These are phyloP conservation scores for Phytophthora uliginosa DNA, from an alignment of 352 stramenopile genomes.

Conservation along the genomic window DNA sequence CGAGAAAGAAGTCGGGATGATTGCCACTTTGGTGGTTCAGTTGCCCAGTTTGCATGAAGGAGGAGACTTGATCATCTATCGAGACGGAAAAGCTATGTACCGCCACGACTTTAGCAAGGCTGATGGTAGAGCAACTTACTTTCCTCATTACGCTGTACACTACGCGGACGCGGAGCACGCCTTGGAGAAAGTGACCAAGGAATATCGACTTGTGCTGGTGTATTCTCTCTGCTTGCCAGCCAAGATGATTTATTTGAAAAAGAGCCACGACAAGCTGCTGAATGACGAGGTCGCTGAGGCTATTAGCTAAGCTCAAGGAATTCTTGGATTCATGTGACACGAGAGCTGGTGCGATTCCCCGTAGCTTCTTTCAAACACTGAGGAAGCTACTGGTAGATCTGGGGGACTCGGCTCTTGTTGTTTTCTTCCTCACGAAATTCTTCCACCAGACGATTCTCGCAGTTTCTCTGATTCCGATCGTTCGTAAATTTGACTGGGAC, in stretches of 20 bases:
- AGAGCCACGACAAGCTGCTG: not conserved
- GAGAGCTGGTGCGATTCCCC: not conserved
- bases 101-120: slow-evolving; percentile 22
- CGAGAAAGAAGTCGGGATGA: slow-evolving; percentile 60
- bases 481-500: not conserved
- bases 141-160: slow-evolving; percentile 34
- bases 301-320: not conserved
- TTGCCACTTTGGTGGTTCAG: slow-evolving; percentile 53
- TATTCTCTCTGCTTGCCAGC: slow-evolving; percentile 36
- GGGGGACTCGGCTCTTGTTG: not conserved
- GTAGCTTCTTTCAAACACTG: not conserved
- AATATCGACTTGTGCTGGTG: slow-evolving; percentile 33
- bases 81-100: not conserved
- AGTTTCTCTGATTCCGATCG: not conserved
- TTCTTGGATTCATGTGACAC: not conserved
- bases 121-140: slow-evolving; percentile 14
- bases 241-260: slow-evolving; percentile 4
- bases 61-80: slow-evolving; percentile 28
- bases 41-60: slow-evolving; percentile 31
- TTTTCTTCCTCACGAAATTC: not conserved
- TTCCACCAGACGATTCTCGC: not conserved
- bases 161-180: slow-evolving; percentile 41
- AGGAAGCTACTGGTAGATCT: not conserved
- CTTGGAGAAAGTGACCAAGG: slow-evolving; percentile 28
- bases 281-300: slow-evolving; percentile 20